Evolutionary conservation across 2,329 filamentous ascomycete species (phyloP), one percentile per base, ranked within the genome.

Genomic region (Pyricularia sp.): DNA sequence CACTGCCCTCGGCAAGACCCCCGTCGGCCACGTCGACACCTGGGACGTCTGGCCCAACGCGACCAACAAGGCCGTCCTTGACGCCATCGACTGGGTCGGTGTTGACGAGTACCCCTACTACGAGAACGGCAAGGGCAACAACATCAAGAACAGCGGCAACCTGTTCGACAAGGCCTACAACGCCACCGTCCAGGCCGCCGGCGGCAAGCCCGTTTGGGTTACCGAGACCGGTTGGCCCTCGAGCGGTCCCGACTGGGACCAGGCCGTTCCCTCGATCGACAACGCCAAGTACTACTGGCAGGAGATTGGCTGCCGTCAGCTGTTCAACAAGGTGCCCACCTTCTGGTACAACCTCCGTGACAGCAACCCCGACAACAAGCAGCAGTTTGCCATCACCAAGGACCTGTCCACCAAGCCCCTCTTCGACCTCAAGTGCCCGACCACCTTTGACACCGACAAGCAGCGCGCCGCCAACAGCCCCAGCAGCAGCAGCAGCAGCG

Each of bases 41-140:
- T 90, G 87, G 85, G 87, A 87, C 64, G 83, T 82, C 65, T 89
- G 86, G 86, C 81, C 84, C 65, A 85, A 90, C 78, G 71, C 77
- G 69, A 83, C 82, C 74, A 90, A 89, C 81, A 82, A 82, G 73
- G 78, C 79, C 68, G 87, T 91, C 70, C 83, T 90, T 71, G 81
- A 85, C 70, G 87, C 86, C 68, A 81, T 85, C 70, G 89, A 91
- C 80, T 90, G 85, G 77, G 76, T 90, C 69, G 88, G 88, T 66
- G 84, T 88, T 58, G 86, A 90, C 72, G 86, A 86, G 74, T 90
- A 89, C 77, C 87, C 88, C 33, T 90, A 88, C 82, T 90, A 86
- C 79, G 84, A 90, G 79, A 82, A 79, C 74, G 81, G 77, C 74
- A 81, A 85, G 77, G 78, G 79, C 76, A 87, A 87, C 79, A 71